Conservation (phyloP, 352 stramenopile genomes). For the Globisporangium cylindrosporum region DNA sequence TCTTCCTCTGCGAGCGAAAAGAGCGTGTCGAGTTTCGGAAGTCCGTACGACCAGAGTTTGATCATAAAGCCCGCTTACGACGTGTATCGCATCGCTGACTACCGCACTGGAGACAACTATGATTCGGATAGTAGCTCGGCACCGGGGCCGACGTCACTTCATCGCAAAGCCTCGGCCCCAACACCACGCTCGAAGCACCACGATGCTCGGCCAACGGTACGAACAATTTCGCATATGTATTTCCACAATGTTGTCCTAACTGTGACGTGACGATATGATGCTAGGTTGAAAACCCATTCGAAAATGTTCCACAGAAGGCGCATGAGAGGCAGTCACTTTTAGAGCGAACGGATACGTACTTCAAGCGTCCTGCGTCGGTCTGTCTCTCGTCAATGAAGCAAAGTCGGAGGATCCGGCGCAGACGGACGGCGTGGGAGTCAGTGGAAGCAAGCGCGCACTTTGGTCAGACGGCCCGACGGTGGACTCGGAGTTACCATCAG, state of each 20-base stretch:
- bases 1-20: constrained; percentile 24
- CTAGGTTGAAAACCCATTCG: neutral
- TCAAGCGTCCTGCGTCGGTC: constrained; percentile 56
- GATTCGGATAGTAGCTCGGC: constrained; percentile 52
- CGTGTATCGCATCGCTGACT: constrained; percentile 30
- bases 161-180: constrained; percentile 55
- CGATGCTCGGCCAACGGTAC: neutral
- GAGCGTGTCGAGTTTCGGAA: constrained; percentile 22
- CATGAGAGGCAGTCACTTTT: constrained; percentile 51
- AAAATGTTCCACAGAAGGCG: constrained; percentile 10
- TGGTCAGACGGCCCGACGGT: constrained; percentile 49
- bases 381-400: constrained; percentile 49
- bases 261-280: neutral
- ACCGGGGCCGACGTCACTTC: constrained; percentile 31
- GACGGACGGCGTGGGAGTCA: constrained; percentile 56
- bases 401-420: constrained; percentile 31
- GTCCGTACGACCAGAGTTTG: neutral
- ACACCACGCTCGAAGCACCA: constrained; percentile 40
- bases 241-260: neutral
- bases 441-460: constrained; percentile 58
- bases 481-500: constrained; percentile 64
- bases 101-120: constrained; percentile 22
- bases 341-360: constrained; percentile 46
- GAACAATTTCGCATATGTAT: neutral
- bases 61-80: constrained; percentile 28